Conservation (phyloP, 116 monocot genomes). For the Cymodocea nodosa region DNA sequence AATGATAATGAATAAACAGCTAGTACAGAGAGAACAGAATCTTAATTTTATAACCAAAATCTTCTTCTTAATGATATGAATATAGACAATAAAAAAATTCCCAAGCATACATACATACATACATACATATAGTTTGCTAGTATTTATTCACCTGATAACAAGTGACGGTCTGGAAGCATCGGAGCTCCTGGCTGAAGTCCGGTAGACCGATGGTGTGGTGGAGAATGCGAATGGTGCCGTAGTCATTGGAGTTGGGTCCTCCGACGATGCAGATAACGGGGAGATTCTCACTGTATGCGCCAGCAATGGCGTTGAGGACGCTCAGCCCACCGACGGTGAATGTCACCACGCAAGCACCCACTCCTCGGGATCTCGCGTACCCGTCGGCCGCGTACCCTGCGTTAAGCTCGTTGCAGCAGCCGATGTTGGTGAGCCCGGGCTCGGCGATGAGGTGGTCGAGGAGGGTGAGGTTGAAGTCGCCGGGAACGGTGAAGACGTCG, state of each 20-base stretch:
- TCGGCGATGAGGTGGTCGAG: no score
- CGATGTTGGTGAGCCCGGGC: no score
- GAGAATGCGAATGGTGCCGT: conserved; percentile 38
- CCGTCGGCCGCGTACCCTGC: conserved; percentile 50
- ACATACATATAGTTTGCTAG: no score
- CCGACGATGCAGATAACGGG: conserved; percentile 52
- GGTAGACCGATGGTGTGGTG: conserved; percentile 50
- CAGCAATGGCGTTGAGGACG: no score
- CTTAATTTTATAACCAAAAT: neutral
- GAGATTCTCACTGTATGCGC: conserved; percentile 53
- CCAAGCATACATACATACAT: no score
- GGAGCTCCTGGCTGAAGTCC: no score
- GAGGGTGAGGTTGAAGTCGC: no score
- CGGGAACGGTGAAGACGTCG: conserved; percentile 57
- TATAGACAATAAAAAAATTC: no score
- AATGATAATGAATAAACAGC: no score
- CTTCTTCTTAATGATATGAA: conserved; percentile 40
- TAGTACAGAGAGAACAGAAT: neutral
- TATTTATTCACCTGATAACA: conserved; percentile 59
- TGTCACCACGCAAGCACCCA: conserved; percentile 44
- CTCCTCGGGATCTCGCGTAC: conserved; percentile 35
- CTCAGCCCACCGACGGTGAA: conserved; percentile 59
- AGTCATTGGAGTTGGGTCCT: conserved; percentile 52
- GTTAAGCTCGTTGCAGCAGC: no score
- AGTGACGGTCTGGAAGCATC: no score